Evolutionary conservation across 257 asterid genomes (phyloP).

Genomic region (Orobanche coerulescens): DNA sequence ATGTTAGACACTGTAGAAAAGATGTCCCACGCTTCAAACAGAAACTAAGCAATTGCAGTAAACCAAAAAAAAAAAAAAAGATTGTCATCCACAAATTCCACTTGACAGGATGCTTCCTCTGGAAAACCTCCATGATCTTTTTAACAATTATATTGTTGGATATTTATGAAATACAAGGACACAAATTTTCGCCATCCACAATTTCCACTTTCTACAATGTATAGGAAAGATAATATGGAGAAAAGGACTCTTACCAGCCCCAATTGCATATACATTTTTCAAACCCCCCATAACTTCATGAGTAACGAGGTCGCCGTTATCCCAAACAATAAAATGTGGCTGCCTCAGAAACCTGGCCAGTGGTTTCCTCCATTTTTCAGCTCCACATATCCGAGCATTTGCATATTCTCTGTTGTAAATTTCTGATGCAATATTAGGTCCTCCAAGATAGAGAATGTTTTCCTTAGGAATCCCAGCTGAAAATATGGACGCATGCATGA

Average conservation of each 20-base stretch:
- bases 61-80: too few species aligned
- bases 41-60: background rate
- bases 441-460: conserved; percentile 86
- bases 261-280: conserved; percentile 84
- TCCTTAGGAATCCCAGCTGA: conserved; percentile 75
- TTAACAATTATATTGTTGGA: background rate
- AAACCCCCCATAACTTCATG: conserved; percentile 95
- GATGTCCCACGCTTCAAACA: background rate
- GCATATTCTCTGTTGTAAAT: conserved; percentile 86
- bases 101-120: background rate
- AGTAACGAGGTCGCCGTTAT: conserved; percentile 76
- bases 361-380: conserved; percentile 85
- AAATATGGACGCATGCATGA: conserved; percentile 18
- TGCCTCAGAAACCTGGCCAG: conserved; percentile 77
- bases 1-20: background rate
- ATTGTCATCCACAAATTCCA: background rate
- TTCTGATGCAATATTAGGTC: conserved; percentile 89
- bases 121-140: background rate
- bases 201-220: background rate
- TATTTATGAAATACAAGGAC: background rate
- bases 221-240: background rate
- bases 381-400: conserved; percentile 86
- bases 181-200: background rate
- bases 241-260: conserved; percentile 54
- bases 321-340: conserved; percentile 94